A percentile compares a stretch with the other conserved stretches of the same genome.
Evolutionary conservation across 1,139 yeast species (phyloP).

Genomic region (Arxiozyma slooffiae): DNA sequence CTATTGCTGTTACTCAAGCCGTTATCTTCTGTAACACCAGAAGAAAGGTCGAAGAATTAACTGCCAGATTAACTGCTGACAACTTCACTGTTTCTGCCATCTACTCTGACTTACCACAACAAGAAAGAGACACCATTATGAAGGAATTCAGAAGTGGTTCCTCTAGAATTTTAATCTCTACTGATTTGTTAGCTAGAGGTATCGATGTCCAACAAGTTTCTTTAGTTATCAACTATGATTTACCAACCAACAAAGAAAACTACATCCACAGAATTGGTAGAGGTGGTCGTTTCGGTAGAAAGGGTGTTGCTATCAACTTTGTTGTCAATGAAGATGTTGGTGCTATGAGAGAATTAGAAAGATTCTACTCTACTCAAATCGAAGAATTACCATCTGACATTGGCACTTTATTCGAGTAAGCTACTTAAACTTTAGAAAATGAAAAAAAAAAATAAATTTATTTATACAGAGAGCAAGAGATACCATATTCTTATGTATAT

Average conservation of each 20-base stretch:
- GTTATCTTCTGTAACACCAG: slow-evolving; percentile 99
- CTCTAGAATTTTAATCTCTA: slow-evolving; percentile 90
- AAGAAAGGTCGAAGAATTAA: slow-evolving; percentile 90
- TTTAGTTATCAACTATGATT: slow-evolving; percentile 92
- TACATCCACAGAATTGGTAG: slow-evolving; percentile 99
- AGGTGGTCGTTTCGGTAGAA: slow-evolving; percentile 99
- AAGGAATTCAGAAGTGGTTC: slow-evolving; percentile 98
- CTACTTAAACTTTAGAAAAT: background rate
- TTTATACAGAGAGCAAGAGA: background rate
- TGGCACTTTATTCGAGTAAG: slow-evolving; percentile 53
- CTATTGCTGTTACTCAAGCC: slow-evolving; percentile 96
- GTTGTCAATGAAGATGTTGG: slow-evolving; percentile 86
- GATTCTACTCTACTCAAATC: slow-evolving; percentile 95
- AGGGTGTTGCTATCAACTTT: slow-evolving; percentile 99
- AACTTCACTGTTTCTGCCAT: slow-evolving; percentile 94
- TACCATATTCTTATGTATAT: background rate
- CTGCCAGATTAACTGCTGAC: slow-evolving; percentile 74
- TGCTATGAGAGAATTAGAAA: slow-evolving; percentile 95
- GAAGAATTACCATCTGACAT: slow-evolving; percentile 96
- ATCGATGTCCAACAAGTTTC: slow-evolving; percentile 99
- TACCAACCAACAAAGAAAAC: slow-evolving; percentile 96
- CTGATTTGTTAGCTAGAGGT: slow-evolving; percentile 99
- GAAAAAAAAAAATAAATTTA: background rate
- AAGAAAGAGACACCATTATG: slow-evolving; percentile 97
- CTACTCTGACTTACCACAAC: slow-evolving; percentile 96